phyloP scores from a whole-genome alignment of 2,329 filamentous ascomycete species.

The Colletotrichum melonis region DNA sequence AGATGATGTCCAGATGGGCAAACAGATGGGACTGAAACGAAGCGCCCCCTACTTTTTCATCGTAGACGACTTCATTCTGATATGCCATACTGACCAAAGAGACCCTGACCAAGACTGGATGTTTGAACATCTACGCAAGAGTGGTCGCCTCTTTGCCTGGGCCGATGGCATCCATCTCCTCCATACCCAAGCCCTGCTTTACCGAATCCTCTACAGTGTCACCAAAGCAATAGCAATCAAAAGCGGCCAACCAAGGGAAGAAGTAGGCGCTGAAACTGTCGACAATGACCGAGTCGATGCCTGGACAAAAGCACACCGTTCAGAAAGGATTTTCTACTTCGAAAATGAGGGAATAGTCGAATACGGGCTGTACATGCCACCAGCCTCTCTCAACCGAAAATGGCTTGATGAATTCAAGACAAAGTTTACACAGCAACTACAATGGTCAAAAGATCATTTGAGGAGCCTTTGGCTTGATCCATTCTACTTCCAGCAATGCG shows the following conservation, averaged over 20 bases:
- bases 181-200: slow-evolving; percentile 6
- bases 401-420: background rate
- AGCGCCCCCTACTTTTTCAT: background rate
- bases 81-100: background rate
- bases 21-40: background rate
- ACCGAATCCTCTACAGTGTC: background rate
- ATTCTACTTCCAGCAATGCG: background rate
- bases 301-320: background rate
- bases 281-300: too few relatives aligned
- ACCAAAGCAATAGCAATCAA: background rate
- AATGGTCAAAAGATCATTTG: background rate
- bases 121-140: background rate
- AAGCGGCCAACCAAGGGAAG: background rate
- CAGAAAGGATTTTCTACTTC: background rate
- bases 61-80: background rate
- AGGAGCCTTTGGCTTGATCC: background rate
- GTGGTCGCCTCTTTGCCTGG: slow-evolving; percentile 17
- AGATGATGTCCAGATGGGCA: background rate
- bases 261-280: background rate
- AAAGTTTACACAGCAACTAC: background rate
- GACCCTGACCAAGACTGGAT: background rate
- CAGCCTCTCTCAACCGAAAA: background rate
- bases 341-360: background rate
- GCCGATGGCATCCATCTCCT: slow-evolving; percentile 24
- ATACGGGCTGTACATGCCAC: background rate